Percentiles rank a stretch among this genome's conserved stretches.
Conservation (phyloP, 257 asterid species). For the Ocimum tenuiflorum region DNA sequence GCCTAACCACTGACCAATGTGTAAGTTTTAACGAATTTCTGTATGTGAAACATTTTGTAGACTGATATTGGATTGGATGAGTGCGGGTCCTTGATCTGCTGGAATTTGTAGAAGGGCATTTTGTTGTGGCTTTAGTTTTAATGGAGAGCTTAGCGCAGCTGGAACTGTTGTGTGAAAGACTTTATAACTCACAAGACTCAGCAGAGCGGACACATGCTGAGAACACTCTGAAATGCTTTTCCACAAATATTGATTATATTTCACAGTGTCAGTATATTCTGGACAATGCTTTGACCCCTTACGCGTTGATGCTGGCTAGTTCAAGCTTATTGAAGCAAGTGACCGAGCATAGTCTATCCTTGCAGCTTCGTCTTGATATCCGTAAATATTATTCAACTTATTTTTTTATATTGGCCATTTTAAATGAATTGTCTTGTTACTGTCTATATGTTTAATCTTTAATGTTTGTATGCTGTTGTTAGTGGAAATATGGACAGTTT, state of each 20-base stretch:
- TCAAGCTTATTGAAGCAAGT: constrained; percentile 99
- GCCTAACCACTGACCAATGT: constrained; percentile 15
- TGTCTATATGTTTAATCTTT: constrained; percentile 1
- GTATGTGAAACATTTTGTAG: constrained; percentile 43
- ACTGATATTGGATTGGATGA: constrained; percentile 56
- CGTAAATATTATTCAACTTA: constrained; percentile 55
- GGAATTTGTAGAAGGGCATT: constrained; percentile 37
- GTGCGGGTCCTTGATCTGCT: constrained; percentile 49
- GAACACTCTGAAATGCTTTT: constrained; percentile 94
- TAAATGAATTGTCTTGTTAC: constrained; percentile 4
- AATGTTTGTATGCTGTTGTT: neutral
- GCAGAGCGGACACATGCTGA: constrained; percentile 96
- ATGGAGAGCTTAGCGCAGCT: constrained; percentile 99
- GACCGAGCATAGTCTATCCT: constrained; percentile 83
- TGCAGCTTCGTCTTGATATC: constrained; percentile 98
- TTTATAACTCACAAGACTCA: constrained; percentile 90
- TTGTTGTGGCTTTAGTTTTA: constrained; percentile 29
- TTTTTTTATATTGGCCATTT: constrained; percentile 24
- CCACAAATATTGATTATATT: constrained; percentile 80
- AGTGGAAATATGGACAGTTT: constrained; percentile 2
- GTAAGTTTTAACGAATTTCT: constrained; percentile 27
- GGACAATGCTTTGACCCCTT: constrained; percentile 97
- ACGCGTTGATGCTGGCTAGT: constrained; percentile 98
- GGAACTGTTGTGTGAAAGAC: constrained; percentile 96
- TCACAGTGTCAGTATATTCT: constrained; percentile 95